A percentile compares a stretch with the other conserved stretches of the same genome.
These are phyloP conservation scores for Pistacia vera DNA, from an alignment of 345 rosid species.

Conservation along the genomic window DNA sequence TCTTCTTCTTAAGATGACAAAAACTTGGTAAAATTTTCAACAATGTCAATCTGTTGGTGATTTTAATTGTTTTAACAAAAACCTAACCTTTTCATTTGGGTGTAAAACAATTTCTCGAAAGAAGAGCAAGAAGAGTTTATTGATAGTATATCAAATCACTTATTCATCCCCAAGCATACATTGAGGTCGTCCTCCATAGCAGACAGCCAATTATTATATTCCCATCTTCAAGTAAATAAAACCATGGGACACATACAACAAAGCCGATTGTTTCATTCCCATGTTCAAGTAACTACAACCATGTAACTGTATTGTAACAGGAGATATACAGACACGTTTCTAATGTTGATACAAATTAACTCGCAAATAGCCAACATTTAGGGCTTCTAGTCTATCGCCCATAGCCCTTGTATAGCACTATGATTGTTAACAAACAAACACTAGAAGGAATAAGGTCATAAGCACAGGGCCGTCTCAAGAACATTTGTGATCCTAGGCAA, in stretches of 20 bases:
- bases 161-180: too few relatives aligned
- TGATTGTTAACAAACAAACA: neutral
- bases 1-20: neutral
- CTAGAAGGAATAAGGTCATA: neutral
- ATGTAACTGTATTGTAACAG: neutral
- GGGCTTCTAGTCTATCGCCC: neutral
- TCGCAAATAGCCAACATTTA: neutral
- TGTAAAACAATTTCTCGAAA: too few relatives aligned
- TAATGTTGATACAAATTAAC: neutral
- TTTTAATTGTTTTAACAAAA: neutral
- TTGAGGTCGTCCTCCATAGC: too few relatives aligned
- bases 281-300: neutral
- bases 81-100: too few relatives aligned
- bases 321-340: neutral
- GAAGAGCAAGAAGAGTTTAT: too few relatives aligned
- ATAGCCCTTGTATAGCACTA: neutral
- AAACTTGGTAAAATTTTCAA: neutral
- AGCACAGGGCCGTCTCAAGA: too few relatives aligned
- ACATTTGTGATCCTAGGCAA: too few relatives aligned
- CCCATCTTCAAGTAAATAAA: too few relatives aligned
- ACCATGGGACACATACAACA: too few relatives aligned
- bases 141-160: too few relatives aligned
- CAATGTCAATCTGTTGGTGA: neutral
- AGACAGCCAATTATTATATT: too few relatives aligned
- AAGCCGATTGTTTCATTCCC: neutral